These are phyloP conservation scores for Dillenia suffruticosa DNA, from an alignment of 164 flowering plant genomes.

Conservation along the genomic window DNA sequence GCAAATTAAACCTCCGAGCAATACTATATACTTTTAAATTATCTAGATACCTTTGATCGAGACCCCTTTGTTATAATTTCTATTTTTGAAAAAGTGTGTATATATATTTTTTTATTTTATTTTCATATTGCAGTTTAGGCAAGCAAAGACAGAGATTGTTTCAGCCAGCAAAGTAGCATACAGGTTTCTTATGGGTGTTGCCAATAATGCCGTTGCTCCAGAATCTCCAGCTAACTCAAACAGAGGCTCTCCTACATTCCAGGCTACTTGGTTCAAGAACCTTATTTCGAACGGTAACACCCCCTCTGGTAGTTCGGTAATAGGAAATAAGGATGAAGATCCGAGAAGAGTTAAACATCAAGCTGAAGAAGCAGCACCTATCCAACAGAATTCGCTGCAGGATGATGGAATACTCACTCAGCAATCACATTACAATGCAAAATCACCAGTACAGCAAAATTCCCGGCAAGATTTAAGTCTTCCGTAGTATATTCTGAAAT, in stretches of 20 bases:
- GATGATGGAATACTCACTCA: neutral
- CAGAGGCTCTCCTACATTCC: slow-evolving; percentile 54
- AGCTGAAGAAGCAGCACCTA: slow-evolving; percentile 8
- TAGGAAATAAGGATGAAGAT: slow-evolving; percentile 33
- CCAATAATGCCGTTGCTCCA: slow-evolving; percentile 33
- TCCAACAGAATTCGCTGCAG: slow-evolving; percentile 16
- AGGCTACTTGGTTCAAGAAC: slow-evolving; percentile 74
- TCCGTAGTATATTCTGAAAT: too few species aligned
- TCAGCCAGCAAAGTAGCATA: slow-evolving; percentile 93
- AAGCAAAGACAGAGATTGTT: slow-evolving; percentile 91
- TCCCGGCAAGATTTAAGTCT: too few species aligned
- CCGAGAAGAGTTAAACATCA: slow-evolving; percentile 17
- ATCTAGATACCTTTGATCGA: too few species aligned
- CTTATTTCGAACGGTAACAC: slow-evolving; percentile 49
- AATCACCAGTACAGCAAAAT: too few species aligned
- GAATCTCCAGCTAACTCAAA: slow-evolving; percentile 47
- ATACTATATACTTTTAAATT: too few species aligned
- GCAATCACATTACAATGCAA: too few species aligned
- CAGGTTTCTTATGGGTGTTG: slow-evolving; percentile 59
- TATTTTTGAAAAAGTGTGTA: too few species aligned
- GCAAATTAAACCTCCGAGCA: too few species aligned
- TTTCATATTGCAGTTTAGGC: slow-evolving; percentile 55
- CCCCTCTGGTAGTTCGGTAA: slow-evolving; percentile 57
- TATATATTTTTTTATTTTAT: neutral
- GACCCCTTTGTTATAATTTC: too few species aligned